Evolutionary conservation across 2,329 filamentous ascomycete genomes (phyloP).

Genomic region (Verticillium alfalfae): DNA sequence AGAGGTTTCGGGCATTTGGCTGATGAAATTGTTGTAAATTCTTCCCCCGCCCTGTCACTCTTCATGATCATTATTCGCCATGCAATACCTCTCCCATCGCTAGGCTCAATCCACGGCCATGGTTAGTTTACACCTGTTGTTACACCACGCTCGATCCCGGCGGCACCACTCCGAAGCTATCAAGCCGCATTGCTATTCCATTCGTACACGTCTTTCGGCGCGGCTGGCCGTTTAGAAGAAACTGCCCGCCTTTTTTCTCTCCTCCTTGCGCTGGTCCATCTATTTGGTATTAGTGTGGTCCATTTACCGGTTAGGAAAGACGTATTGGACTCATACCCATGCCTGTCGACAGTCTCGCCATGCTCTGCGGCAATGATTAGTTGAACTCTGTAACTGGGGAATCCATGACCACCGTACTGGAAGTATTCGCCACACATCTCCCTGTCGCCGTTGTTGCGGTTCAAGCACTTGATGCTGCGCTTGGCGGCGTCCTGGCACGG

Average conservation of each 20-base stretch:
- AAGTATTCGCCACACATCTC: slow-evolving; percentile 95
- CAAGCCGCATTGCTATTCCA: not conserved
- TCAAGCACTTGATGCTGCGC: slow-evolving; percentile 79
- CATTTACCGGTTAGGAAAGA: not conserved
- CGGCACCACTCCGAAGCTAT: not conserved
- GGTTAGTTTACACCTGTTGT: not conserved
- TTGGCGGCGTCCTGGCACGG: slow-evolving; percentile 91
- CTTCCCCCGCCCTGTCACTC: no score
- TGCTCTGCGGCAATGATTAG: slow-evolving; percentile 48
- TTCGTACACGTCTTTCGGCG: not conserved
- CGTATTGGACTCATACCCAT: slow-evolving; percentile 58
- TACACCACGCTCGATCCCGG: not conserved
- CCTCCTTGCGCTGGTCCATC: slow-evolving; percentile 21
- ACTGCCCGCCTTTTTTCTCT: slow-evolving; percentile 16
- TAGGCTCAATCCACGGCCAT: not conserved
- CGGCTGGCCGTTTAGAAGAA: not conserved
- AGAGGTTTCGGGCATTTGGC: no score
- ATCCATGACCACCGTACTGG: slow-evolving; percentile 56
- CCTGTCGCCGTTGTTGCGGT: slow-evolving; percentile 80
- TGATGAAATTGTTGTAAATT: no score
- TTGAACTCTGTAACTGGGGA: not conserved
- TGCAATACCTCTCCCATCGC: not conserved
- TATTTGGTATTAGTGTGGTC: slow-evolving; percentile 4
- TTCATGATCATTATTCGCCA: not conserved
- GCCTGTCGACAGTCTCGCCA: slow-evolving; percentile 93